These are phyloP conservation scores for Xerophyta viscosa DNA, from an alignment of 106 monocot species.

Conservation along the genomic window DNA sequence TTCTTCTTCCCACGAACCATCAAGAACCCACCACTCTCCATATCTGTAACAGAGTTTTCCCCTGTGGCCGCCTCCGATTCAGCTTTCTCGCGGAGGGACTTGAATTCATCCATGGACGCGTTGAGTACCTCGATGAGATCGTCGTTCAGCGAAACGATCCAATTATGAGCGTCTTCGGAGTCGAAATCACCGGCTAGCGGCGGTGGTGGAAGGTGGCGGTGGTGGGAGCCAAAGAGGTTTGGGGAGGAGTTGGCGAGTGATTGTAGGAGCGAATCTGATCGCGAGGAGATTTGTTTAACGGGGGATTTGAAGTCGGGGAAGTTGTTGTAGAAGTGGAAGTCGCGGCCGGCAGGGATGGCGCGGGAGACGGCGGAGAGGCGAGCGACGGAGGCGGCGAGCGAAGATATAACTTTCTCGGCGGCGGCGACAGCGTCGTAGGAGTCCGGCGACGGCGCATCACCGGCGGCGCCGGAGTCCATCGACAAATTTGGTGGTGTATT, in stretches of 20 bases:
- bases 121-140: conserved; percentile 51
- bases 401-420: conserved; percentile 22
- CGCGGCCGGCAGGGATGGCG: conserved; percentile 36
- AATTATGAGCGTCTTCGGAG: conserved; percentile 45
- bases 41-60: conserved; percentile 1
- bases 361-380: conserved; percentile 35
- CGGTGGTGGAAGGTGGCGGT: background rate
- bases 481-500: background rate
- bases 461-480: conserved; percentile 15
- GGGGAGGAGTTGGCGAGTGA: conserved; percentile 14
- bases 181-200: conserved; percentile 13
- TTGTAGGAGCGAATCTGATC: conserved; percentile 21
- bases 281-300: conserved; percentile 11
- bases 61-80: conserved; percentile 29
- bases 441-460: conserved; percentile 6
- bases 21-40: conserved; percentile 72
- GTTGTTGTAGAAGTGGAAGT: conserved; percentile 77
- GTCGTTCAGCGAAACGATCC: conserved; percentile 68
- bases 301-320: conserved; percentile 54
- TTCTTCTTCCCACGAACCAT: conserved; percentile 70
- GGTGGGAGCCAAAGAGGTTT: conserved; percentile 10
- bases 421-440: conserved; percentile 7
- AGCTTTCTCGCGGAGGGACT: conserved; percentile 29
- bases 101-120: conserved; percentile 70
- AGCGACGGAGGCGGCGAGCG: conserved; percentile 37